Conservation (phyloP, 371 early-diverging fungal genomes). For the Aphelidium insulamus region DNA sequence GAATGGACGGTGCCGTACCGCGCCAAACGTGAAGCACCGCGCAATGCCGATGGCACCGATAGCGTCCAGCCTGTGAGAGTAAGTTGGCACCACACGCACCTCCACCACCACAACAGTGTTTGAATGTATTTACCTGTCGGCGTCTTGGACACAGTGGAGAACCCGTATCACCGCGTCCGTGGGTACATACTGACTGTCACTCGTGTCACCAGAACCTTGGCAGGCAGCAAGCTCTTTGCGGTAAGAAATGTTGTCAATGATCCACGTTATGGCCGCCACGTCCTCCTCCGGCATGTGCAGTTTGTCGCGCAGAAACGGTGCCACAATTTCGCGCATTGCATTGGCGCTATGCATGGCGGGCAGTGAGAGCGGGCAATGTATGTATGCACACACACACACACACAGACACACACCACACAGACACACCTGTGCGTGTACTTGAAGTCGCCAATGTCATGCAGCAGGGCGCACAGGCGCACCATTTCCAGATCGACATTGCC, state of each 20-base stretch:
- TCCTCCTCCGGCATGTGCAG: no score
- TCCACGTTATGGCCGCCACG: no score
- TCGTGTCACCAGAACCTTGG: not conserved
- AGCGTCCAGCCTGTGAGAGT: constrained; percentile 55
- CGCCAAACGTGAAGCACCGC: constrained; percentile 48
- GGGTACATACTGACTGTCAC: constrained; percentile 1
- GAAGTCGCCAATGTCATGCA: constrained; percentile 51
- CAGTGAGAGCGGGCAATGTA: no score
- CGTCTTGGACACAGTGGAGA: constrained; percentile 51
- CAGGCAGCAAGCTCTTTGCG: constrained; percentile 35
- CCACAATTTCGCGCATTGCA: not conserved
- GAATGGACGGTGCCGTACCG: constrained; percentile 30
- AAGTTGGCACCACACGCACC: no score
- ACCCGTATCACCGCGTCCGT: constrained; percentile 27
- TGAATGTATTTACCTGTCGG: no score
- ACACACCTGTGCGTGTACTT: constrained; percentile 37
- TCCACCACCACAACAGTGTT: no score
- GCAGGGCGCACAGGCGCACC: constrained; percentile 42
- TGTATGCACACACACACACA: no score
- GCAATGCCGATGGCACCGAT: constrained; percentile 59
- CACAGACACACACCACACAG: no score
- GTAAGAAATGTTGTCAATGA: constrained; percentile 42
- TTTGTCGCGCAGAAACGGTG: no score
- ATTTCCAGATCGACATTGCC: constrained; percentile 23
- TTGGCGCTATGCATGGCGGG: no score